A percentile compares a stretch with the other conserved stretches of the same genome.
phyloP scores from a whole-genome alignment of 2,329 filamentous ascomycete species.

The Cadophora malorum region DNA sequence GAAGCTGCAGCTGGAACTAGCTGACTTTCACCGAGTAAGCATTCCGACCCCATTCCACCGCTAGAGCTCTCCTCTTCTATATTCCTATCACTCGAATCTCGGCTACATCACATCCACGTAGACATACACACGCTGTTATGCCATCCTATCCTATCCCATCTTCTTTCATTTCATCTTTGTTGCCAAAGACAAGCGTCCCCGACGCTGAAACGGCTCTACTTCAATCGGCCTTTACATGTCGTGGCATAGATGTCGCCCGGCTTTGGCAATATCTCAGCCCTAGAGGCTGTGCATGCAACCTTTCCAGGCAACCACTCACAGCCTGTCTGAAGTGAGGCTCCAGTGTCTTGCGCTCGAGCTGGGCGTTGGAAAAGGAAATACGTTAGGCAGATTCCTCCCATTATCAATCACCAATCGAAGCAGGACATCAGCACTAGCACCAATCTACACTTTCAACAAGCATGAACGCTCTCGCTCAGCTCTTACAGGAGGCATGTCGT shows the following conservation, averaged over 20 bases:
- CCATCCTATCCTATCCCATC: neutral
- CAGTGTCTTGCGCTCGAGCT: constrained; percentile 7
- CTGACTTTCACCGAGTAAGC: constrained; percentile 6
- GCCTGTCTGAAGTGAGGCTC: constrained; percentile 10
- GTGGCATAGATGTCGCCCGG: neutral
- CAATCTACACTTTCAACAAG: neutral
- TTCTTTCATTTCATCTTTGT: neutral
- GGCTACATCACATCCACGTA: neutral
- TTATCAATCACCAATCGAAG: constrained; percentile 1
- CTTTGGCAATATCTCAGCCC: neutral
- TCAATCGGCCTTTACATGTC: neutral
- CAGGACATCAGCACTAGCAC: constrained; percentile 12
- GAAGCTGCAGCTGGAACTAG: constrained; percentile 1
- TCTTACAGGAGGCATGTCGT: neutral
- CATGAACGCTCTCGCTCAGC: constrained; percentile 11
- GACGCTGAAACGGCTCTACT: constrained; percentile 5
- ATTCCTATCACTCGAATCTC: neutral
- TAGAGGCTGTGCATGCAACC: constrained; percentile 12
- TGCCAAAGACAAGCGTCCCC: constrained; percentile 1
- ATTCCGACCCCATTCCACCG: neutral
- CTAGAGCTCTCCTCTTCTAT: neutral
- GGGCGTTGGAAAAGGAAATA: constrained; percentile 14
- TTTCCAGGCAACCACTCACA: constrained; percentile 17
- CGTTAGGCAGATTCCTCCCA: constrained; percentile 7
- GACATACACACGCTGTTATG: neutral